These are phyloP conservation scores for Candida sakaeoensis DNA, from an alignment of 805 yeast species.

Conservation along the genomic window DNA sequence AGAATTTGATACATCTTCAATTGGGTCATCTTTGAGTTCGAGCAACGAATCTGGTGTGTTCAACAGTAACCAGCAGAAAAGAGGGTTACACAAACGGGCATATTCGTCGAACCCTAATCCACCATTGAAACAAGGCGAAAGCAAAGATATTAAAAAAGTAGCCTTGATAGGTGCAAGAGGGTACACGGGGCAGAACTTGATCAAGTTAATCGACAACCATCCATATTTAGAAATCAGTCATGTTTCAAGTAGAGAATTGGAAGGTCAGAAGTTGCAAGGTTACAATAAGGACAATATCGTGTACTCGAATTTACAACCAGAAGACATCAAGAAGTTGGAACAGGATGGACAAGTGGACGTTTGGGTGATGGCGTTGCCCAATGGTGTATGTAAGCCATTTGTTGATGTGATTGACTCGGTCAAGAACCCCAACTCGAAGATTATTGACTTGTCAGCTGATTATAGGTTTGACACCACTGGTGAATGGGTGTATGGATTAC, in stretches of 20 bases:
- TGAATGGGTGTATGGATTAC: conserved; percentile 92
- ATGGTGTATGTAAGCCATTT: conserved; percentile 90
- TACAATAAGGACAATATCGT: conserved; percentile 77
- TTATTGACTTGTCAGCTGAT: conserved; percentile 92
- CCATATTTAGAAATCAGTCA: conserved; percentile 84
- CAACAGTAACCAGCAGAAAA: conserved; percentile 43
- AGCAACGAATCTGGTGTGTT: conserved; percentile 46
- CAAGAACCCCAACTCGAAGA: conserved; percentile 64
- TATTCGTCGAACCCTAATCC: conserved; percentile 62
- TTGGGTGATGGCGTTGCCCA: conserved; percentile 99
- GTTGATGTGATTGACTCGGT: conserved; percentile 76
- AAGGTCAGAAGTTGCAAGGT: conserved; percentile 82
- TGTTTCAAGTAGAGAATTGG: conserved; percentile 92
- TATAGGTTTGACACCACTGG: conserved; percentile 87
- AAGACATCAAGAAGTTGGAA: conserved; percentile 80
- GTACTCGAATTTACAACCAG: conserved; percentile 83
- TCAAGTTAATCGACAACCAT: conserved; percentile 80
- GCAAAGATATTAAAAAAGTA: conserved; percentile 62
- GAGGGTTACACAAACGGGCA: conserved; percentile 46
- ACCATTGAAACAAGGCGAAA: conserved; percentile 62
- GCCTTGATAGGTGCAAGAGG: conserved; percentile 99
- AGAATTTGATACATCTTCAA: conserved; percentile 36
- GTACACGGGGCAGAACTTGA: conserved; percentile 90
- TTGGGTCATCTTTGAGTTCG: conserved; percentile 34
- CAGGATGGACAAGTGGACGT: conserved; percentile 76